These are phyloP conservation scores for Talaromyces proteolyticus DNA, from an alignment of 495 filamentous ascomycete genomes.

Conservation along the genomic window DNA sequence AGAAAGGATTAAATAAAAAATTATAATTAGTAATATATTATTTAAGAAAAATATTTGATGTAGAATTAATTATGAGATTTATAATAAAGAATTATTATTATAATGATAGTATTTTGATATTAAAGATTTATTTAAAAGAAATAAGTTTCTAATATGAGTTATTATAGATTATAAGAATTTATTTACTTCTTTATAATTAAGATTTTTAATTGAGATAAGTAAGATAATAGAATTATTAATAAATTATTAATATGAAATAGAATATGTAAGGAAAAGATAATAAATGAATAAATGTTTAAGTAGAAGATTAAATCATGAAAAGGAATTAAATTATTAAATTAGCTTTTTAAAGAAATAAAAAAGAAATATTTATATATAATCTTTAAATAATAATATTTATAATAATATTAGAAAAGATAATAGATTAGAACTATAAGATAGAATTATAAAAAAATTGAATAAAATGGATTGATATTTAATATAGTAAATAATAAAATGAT, in stretches of 20 bases:
- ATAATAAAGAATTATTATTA: constrained; percentile 1
- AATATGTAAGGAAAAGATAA: constrained; percentile 18
- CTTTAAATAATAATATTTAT: constrained; percentile 12
- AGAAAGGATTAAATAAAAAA: neutral
- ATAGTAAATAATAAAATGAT: constrained; percentile 4
- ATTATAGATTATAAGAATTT: neutral
- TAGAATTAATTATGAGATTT: neutral
- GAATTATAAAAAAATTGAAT: constrained; percentile 5
- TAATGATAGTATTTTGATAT: neutral
- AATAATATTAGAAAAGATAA: constrained; percentile 9
- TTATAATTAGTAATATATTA: neutral
- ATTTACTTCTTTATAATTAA: neutral
- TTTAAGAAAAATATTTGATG: neutral
- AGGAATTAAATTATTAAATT: constrained; percentile 14
- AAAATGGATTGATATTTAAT: neutral
- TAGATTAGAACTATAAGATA: constrained; percentile 4
- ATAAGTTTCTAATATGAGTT: neutral
- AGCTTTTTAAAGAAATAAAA: constrained; percentile 13
- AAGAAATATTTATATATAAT: constrained; percentile 4
- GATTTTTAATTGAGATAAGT: neutral
- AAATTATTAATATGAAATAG: constrained; percentile 7
- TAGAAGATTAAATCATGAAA: constrained; percentile 8
- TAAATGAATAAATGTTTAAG: constrained; percentile 9
- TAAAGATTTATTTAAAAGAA: neutral
- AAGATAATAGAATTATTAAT: neutral